Conservation (phyloP, 1,284 basidiomycete genomes). For the Fomitiporia mediterranea region DNA sequence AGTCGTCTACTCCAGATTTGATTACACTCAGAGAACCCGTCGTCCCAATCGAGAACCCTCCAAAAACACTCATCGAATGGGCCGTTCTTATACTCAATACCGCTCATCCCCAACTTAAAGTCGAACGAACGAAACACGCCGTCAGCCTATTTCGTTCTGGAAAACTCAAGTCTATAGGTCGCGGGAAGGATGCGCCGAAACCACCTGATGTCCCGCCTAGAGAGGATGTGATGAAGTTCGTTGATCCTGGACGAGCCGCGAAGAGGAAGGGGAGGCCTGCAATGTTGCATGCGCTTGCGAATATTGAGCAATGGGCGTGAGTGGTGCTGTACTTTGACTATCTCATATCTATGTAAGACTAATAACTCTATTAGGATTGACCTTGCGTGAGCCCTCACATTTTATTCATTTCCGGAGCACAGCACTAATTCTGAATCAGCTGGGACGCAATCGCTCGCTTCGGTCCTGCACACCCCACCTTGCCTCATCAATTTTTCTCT, state of each 20-base stretch:
- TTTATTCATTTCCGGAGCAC: background rate
- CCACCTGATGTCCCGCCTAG: constrained; percentile 72
- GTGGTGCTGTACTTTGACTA: constrained; percentile 33
- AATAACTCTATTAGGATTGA: constrained; percentile 53
- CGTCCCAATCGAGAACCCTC: constrained; percentile 44
- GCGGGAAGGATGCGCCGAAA: constrained; percentile 43
- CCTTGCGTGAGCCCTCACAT: constrained; percentile 51
- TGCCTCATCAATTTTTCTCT: constrained; percentile 73
- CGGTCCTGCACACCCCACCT: constrained; percentile 51
- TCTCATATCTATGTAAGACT: background rate
- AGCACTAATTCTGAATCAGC: constrained; percentile 31
- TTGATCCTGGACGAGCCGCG: constrained; percentile 59
- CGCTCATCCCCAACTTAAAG: constrained; percentile 63
- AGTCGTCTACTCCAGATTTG: constrained; percentile 19
- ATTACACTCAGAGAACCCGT: constrained; percentile 33
- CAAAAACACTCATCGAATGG: constrained; percentile 69
- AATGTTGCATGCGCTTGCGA: constrained; percentile 80
- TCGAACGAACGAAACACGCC: constrained; percentile 65
- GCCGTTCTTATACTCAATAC: constrained; percentile 73
- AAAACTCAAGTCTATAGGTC: constrained; percentile 60
- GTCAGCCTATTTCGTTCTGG: constrained; percentile 68
- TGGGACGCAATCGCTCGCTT: constrained; percentile 86
- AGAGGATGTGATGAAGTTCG: constrained; percentile 50
- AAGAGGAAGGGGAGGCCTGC: constrained; percentile 67
- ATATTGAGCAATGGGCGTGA: constrained; percentile 91